A percentile compares a stretch with the other conserved stretches of the same genome.
Evolutionary conservation across 306 rosid genomes (phyloP).

Genomic region (Prunus mongolica): DNA sequence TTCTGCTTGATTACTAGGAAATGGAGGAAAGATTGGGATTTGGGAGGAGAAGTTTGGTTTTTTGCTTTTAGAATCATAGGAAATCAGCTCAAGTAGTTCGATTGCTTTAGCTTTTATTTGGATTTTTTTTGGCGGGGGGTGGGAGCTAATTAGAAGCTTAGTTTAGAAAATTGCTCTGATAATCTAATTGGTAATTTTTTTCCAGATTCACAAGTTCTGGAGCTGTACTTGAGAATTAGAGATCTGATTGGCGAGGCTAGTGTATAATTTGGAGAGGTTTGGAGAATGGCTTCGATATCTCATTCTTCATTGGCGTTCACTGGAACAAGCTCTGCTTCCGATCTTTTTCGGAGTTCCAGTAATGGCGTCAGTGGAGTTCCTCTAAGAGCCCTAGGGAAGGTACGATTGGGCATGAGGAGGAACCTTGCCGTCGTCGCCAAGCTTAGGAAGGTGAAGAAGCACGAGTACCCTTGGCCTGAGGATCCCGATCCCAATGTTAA

Average conservation of each 20-base stretch:
- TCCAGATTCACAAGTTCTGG: slow-evolving; percentile 18
- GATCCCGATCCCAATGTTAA: slow-evolving; percentile 83
- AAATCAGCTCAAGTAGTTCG: neutral
- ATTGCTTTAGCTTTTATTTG: neutral
- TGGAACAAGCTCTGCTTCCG: slow-evolving; percentile 57
- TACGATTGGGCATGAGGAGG: slow-evolving; percentile 40
- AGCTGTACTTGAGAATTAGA: slow-evolving; percentile 21
- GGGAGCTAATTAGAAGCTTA: neutral
- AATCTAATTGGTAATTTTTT: neutral
- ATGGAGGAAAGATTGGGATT: neutral
- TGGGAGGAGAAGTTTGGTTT: neutral
- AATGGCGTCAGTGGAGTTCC: slow-evolving; percentile 64
- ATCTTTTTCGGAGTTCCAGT: slow-evolving; percentile 75
- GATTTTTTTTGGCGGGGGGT: neutral
- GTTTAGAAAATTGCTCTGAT: neutral
- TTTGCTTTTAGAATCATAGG: neutral
- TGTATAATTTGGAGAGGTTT: slow-evolving; percentile 27
- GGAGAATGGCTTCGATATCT: slow-evolving; percentile 67
- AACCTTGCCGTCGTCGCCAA: slow-evolving; percentile 53
- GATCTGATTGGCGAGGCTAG: slow-evolving; percentile 37
- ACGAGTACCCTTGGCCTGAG: slow-evolving; percentile 83
- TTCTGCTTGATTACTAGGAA: neutral
- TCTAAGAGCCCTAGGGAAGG: slow-evolving; percentile 59
- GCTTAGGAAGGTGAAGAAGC: slow-evolving; percentile 73
- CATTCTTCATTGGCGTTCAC: slow-evolving; percentile 42